Evolutionary conservation across 805 yeast species (phyloP).

Genomic region (Lachancea thermotolerans): DNA sequence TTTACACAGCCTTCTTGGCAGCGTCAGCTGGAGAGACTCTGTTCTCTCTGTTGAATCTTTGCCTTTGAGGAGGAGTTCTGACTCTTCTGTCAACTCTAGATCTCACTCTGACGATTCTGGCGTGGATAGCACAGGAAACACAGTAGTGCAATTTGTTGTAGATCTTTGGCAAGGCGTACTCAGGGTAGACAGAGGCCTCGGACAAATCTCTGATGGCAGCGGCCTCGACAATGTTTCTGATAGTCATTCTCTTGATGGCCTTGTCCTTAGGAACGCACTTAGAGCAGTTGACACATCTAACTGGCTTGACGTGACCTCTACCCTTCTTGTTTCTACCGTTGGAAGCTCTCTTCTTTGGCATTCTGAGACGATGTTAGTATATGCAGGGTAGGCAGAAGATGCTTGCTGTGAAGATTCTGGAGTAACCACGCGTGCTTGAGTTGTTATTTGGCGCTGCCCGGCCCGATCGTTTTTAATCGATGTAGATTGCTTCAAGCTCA

Average conservation of each 20-base stretch:
- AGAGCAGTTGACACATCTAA: slow-evolving; percentile 99
- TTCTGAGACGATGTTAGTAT: slow-evolving; percentile 34
- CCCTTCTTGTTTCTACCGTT: slow-evolving; percentile 99
- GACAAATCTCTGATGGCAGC: slow-evolving; percentile 99
- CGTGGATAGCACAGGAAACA: slow-evolving; percentile 99
- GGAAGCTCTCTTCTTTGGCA: slow-evolving; percentile 99
- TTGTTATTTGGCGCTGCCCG: no score
- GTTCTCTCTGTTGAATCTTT: slow-evolving; percentile 94
- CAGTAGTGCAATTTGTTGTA: slow-evolving; percentile 99
- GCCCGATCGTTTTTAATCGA: no score
- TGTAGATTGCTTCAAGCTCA: no score
- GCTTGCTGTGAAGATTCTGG: not conserved
- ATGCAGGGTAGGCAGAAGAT: not conserved
- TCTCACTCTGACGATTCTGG: slow-evolving; percentile 99
- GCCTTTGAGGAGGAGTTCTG: slow-evolving; percentile 99
- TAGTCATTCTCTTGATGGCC: slow-evolving; percentile 99
- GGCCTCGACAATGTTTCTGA: slow-evolving; percentile 99
- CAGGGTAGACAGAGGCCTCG: slow-evolving; percentile 98
- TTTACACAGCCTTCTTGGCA: slow-evolving; percentile 81
- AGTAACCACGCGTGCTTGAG: no score
- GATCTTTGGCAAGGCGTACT: slow-evolving; percentile 98
- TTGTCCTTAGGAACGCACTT: slow-evolving; percentile 99
- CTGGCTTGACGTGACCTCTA: slow-evolving; percentile 99
- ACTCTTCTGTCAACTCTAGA: slow-evolving; percentile 97
- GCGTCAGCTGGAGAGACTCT: slow-evolving; percentile 96